Evolutionary conservation across 768 basidiomycete genomes (phyloP), one percentile per base, ranked within the genome.

Genomic region (Panellus pusillus): DNA sequence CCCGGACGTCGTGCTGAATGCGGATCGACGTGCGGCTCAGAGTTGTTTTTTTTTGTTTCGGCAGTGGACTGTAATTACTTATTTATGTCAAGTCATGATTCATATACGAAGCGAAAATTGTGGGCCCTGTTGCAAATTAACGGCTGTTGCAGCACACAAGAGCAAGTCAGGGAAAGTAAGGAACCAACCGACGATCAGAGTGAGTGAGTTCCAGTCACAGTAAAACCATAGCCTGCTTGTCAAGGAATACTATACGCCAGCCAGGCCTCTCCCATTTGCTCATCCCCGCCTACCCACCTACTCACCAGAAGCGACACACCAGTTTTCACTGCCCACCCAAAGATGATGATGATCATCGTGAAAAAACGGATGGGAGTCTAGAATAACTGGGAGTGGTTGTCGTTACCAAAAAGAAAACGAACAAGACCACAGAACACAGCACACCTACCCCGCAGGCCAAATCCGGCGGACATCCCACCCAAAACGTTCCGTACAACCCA

Each of bases 391-490:
- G 37, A 14, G 42, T 14, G 15, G 32, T 9, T 14, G 15, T 44
- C 14, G 38, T 35, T n/a, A 42, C 9, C 5, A 9, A 12, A 9
- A 49, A 14, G 32, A 6, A 9, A 43, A 42, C 24, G 29, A 54
- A 58, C 29, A 12, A 14, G 24, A 24, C 24, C 24, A 6, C 6
- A 0, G 65, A 35, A 35, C 74, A 39, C 62, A 24, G 24, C 24
- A 24, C 24, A 24, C 24, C 24, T 24, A 91, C 91, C 88, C 63
- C 91, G 81, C 48, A 93, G 68, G 0, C 90, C 91, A 66, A 93
- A 93, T 1, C 91, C 91, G 29, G 91, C 87, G 11, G 90, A 86
- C 82, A 93, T 86, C 0, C 91, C 91, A 11, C 91, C 91, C 2
- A 93, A 73, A 9, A 92, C 74, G 60, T 93, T 93, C 20, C 91